Conservation (phyloP, 805 yeast species). For the Candida endomychidarum region DNA sequence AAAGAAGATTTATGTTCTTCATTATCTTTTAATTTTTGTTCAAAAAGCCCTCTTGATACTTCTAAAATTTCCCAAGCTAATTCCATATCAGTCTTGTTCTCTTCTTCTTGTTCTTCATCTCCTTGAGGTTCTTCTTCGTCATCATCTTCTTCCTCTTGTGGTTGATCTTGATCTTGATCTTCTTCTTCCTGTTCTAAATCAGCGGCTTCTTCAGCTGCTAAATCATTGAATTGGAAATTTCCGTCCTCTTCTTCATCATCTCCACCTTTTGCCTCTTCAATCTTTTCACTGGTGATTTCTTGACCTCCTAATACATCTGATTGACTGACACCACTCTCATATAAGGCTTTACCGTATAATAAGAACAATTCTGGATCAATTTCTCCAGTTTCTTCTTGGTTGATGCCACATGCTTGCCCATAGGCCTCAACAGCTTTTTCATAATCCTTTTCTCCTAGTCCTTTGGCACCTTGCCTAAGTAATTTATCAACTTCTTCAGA, state of each 20-base stretch:
- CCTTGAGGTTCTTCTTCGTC: slow-evolving; percentile 50
- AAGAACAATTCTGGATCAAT: slow-evolving; percentile 73
- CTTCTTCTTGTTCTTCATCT: slow-evolving; percentile 28
- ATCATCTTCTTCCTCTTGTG: slow-evolving; percentile 18
- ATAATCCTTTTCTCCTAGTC: slow-evolving; percentile 62
- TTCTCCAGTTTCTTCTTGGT: slow-evolving; percentile 48
- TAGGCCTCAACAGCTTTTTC: slow-evolving; percentile 69
- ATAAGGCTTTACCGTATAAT: slow-evolving; percentile 77
- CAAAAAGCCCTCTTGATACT: slow-evolving; percentile 67
- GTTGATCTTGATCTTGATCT: slow-evolving; percentile 17
- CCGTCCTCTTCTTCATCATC: slow-evolving; percentile 20
- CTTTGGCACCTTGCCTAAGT: slow-evolving; percentile 61
- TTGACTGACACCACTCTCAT: slow-evolving; percentile 70
- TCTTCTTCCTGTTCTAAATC: slow-evolving; percentile 22
- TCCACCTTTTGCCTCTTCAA: slow-evolving; percentile 21
- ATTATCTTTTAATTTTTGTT: slow-evolving; percentile 35
- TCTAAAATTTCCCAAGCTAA: slow-evolving; percentile 88
- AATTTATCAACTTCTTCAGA: slow-evolving; percentile 46
- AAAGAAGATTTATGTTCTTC: slow-evolving; percentile 13
- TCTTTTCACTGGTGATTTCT: slow-evolving; percentile 15
- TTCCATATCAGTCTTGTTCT: slow-evolving; percentile 71
- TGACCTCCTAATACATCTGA: slow-evolving; percentile 72
- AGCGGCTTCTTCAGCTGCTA: slow-evolving; percentile 23
- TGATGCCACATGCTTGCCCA: slow-evolving; percentile 69
- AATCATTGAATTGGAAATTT: slow-evolving; percentile 26